Evolutionary conservation across 2,329 filamentous ascomycete species (phyloP).

Genomic region (Aspergillus pseudoviridinutans): DNA sequence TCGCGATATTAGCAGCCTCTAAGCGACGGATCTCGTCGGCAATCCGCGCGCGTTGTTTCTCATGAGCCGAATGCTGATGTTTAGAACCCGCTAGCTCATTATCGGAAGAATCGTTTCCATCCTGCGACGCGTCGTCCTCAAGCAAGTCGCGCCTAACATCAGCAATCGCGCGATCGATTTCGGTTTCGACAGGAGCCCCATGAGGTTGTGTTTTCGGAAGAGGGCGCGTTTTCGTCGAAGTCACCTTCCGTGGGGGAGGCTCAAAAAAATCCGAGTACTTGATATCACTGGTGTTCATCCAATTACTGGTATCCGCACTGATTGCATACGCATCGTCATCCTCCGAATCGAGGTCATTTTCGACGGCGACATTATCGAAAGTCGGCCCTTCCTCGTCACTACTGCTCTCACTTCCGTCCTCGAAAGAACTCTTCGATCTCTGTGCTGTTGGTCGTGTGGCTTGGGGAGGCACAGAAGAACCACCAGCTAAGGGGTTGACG

Average conservation of each 20-base stretch:
- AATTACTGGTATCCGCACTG: conserved; percentile 56
- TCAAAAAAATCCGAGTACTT: conserved; percentile 94
- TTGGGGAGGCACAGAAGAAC: neutral
- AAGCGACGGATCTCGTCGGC: conserved; percentile 86
- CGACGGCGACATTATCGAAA: conserved; percentile 73
- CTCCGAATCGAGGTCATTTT: conserved; percentile 60
- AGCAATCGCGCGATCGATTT: conserved; percentile 78
- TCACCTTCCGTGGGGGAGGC: conserved; percentile 69
- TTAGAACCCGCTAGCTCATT: conserved; percentile 51
- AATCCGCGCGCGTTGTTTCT: conserved; percentile 79
- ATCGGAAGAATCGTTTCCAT: conserved; percentile 63
- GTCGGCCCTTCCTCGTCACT: conserved; percentile 71
- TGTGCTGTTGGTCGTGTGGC: conserved; percentile 6
- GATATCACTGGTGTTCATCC: conserved; percentile 77
- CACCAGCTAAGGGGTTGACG: conserved; percentile 62
- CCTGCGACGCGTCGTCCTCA: conserved; percentile 58
- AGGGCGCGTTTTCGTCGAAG: conserved; percentile 51
- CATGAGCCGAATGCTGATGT: conserved; percentile 64
- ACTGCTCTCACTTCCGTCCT: conserved; percentile 54
- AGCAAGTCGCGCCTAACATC: conserved; percentile 88
- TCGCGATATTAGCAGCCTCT: conserved; percentile 82
- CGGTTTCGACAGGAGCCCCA: conserved; percentile 53
- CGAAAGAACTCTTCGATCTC: conserved; percentile 27
- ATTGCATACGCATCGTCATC: conserved; percentile 55
- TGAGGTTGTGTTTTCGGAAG: conserved; percentile 51